Conservation (phyloP, 495 filamentous ascomycete genomes). For the Daldinia childiae region DNA sequence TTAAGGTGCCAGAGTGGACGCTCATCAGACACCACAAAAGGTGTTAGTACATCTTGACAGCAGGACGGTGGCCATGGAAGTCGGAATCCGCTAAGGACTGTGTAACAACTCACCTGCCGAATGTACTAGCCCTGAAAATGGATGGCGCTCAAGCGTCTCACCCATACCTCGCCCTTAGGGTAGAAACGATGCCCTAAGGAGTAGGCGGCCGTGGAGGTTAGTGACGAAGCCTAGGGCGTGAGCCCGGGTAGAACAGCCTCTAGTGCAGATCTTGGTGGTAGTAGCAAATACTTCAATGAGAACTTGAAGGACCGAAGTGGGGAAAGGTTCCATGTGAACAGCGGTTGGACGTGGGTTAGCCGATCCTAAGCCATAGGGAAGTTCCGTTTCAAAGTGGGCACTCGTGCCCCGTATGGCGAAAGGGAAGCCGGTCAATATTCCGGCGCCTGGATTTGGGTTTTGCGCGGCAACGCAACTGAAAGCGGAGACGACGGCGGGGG, state of each 20-base stretch:
- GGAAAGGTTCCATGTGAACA: constrained; percentile 16
- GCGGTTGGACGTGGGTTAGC: constrained; percentile 13
- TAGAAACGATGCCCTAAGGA: constrained; percentile 16
- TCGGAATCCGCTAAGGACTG: constrained; percentile 15
- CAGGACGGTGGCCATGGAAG: constrained; percentile 14
- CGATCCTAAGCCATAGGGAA: constrained; percentile 15
- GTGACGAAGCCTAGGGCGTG: constrained; percentile 14
- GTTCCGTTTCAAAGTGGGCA: constrained; percentile 14
- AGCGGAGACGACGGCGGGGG: constrained; percentile 13
- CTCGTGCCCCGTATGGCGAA: constrained; percentile 12
- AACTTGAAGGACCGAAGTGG: constrained; percentile 13
- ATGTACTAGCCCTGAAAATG: constrained; percentile 16
- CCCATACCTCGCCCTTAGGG: constrained; percentile 13
- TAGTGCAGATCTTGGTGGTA: constrained; percentile 16
- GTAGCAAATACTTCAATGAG: constrained; percentile 16
- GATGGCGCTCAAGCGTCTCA: constrained; percentile 15
- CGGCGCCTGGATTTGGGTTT: constrained; percentile 15
- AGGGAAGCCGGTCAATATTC: constrained; percentile 15
- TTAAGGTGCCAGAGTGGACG: constrained; percentile 15
- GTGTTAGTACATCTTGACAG: constrained; percentile 16
- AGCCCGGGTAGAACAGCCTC: constrained; percentile 11
- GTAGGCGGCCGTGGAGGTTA: constrained; percentile 13
- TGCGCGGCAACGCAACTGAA: constrained; percentile 14
- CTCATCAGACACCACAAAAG: constrained; percentile 16
- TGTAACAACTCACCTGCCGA: constrained; percentile 15